Percentiles rank a stretch among this genome's conserved stretches.
These are phyloP conservation scores for Colletotrichum euphorbiae DNA, from an alignment of 2,329 filamentous ascomycete genomes.

Conservation along the genomic window DNA sequence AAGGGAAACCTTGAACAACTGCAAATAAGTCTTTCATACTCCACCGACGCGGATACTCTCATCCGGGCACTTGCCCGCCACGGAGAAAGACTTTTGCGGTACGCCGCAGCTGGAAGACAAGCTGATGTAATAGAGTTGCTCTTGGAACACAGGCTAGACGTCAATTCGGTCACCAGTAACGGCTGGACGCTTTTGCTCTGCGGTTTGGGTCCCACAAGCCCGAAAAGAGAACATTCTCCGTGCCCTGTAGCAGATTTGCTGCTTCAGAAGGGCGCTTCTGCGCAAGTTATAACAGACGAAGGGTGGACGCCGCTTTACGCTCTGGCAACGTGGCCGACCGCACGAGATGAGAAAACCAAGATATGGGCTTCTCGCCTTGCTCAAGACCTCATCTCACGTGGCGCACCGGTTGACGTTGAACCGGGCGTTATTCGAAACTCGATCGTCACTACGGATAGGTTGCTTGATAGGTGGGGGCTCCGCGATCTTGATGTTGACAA, in stretches of 20 bases:
- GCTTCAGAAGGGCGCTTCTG: constrained; percentile 43
- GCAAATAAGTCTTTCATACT: constrained; percentile 40
- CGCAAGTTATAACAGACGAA: constrained; percentile 41
- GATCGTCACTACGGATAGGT: not conserved
- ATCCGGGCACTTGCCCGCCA: constrained; percentile 36
- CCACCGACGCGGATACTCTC: constrained; percentile 9
- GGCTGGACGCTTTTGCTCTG: constrained; percentile 49
- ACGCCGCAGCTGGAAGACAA: constrained; percentile 44
- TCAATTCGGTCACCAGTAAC: constrained; percentile 42
- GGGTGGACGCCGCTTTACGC: constrained; percentile 45
- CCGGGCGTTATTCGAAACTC: constrained; percentile 16
- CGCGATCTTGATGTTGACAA: constrained; percentile 7
- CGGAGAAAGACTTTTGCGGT: constrained; percentile 46
- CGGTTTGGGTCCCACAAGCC: constrained; percentile 40
- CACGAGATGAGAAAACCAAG: constrained; percentile 9
- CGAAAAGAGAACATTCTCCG: constrained; percentile 21
- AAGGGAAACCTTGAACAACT: constrained; percentile 37
- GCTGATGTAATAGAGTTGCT: constrained; percentile 42
- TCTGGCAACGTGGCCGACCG: constrained; percentile 31
- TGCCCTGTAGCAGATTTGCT: constrained; percentile 39
- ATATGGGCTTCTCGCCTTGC: constrained; percentile 14
- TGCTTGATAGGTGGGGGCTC: constrained; percentile 29
- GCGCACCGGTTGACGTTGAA: constrained; percentile 29
- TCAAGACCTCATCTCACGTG: constrained; percentile 29
- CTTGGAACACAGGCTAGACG: constrained; percentile 38